phyloP scores from a whole-genome alignment of 257 asterid species.

The Eucommia ulmoides region DNA sequence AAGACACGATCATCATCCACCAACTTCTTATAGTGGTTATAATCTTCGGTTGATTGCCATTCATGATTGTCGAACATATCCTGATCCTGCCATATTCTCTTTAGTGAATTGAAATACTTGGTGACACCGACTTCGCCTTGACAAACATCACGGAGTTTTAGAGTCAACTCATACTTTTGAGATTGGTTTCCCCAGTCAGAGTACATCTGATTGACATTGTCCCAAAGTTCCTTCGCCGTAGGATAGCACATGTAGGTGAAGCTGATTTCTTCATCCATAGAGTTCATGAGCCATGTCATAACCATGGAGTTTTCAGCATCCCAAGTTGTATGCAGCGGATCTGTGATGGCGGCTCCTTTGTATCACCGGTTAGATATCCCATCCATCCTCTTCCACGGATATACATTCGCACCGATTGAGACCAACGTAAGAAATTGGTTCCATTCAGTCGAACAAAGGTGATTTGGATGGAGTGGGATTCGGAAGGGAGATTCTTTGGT shows the following conservation, averaged over 20 bases:
- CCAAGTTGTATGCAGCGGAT: background rate
- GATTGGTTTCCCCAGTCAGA: background rate
- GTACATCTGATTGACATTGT: background rate
- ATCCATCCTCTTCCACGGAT: background rate
- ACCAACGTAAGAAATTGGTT: too few species aligned
- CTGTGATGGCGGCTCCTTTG: background rate
- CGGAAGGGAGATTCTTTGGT: background rate
- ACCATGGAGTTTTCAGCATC: background rate
- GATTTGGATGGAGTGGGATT: background rate
- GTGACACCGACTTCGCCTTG: background rate
- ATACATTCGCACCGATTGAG: too few species aligned
- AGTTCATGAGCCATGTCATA: background rate
- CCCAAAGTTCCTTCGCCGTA: background rate
- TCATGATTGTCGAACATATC: background rate
- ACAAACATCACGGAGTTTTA: background rate
- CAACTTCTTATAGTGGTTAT: background rate
- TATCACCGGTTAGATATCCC: background rate
- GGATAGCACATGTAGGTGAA: background rate
- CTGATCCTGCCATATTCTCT: background rate
- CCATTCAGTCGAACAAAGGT: background rate
- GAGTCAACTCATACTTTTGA: background rate
- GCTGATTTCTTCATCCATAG: background rate
- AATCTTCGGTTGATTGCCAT: background rate
- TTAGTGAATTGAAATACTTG: background rate
- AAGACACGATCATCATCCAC: background rate